Conservation (phyloP, 2,329 filamentous ascomycete genomes). For the Thelonectria blattea region DNA sequence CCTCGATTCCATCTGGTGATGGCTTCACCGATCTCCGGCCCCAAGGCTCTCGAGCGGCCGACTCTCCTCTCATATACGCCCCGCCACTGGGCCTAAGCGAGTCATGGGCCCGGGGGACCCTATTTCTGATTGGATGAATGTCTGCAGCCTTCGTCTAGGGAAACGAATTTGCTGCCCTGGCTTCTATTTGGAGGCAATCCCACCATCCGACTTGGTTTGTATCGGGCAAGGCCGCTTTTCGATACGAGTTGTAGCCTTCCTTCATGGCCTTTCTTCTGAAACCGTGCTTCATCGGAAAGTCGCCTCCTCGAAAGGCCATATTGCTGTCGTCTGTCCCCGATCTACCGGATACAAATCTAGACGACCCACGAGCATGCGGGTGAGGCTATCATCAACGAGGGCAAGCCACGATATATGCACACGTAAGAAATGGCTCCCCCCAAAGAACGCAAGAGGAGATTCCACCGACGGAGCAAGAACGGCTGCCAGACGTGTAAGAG, state of each 20-base stretch:
- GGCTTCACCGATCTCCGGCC: slow-evolving; percentile 35
- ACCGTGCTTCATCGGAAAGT: slow-evolving; percentile 29
- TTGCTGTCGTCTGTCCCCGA: slow-evolving; percentile 36
- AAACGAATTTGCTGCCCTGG: slow-evolving; percentile 39
- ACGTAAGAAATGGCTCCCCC: slow-evolving; percentile 42
- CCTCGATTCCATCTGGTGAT: slow-evolving; percentile 27
- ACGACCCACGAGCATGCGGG: slow-evolving; percentile 36
- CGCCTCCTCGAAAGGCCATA: slow-evolving; percentile 31
- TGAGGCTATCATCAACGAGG: slow-evolving; percentile 24
- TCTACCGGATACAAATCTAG: slow-evolving; percentile 20
- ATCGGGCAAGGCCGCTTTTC: slow-evolving; percentile 38
- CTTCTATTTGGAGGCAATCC: slow-evolving; percentile 39
- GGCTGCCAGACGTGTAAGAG: slow-evolving; percentile 47
- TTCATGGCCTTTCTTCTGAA: slow-evolving; percentile 34
- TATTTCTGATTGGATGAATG: slow-evolving; percentile 33
- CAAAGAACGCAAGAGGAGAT: slow-evolving; percentile 46
- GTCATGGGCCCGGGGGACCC: slow-evolving; percentile 35
- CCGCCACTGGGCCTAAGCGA: slow-evolving; percentile 37
- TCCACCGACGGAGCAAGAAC: slow-evolving; percentile 46
- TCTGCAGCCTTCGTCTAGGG: slow-evolving; percentile 38
- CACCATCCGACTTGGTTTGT: slow-evolving; percentile 36
- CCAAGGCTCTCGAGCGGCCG: slow-evolving; percentile 13
- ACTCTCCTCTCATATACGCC: slow-evolving; percentile 28
- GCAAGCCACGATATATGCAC: slow-evolving; percentile 22
- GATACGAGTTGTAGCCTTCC: slow-evolving; percentile 36